Conservation (phyloP, 345 rosid species). For the Populus ilicifolia region DNA sequence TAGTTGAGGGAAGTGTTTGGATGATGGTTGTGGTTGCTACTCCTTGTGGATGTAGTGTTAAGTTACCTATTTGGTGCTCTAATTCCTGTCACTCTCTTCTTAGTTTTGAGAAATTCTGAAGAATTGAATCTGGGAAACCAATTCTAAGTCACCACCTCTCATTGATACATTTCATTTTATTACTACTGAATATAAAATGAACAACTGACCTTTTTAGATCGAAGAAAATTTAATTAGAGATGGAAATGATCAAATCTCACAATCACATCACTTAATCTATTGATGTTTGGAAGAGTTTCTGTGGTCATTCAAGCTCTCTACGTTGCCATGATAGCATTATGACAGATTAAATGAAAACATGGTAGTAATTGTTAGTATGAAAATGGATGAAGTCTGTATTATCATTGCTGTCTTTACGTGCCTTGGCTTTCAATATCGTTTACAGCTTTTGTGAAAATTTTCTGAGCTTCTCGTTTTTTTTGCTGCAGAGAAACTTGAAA, state of each 20-base stretch:
- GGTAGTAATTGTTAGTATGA: background rate
- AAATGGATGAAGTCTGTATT: background rate
- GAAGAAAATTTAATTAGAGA: background rate
- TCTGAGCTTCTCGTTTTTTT: background rate
- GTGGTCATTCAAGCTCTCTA: background rate
- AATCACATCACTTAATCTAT: background rate
- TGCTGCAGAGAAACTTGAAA: constrained; percentile 78
- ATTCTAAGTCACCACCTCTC: background rate
- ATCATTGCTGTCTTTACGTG: background rate
- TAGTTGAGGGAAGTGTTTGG: background rate
- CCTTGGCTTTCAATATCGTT: background rate
- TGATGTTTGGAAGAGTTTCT: background rate
- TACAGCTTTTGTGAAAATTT: background rate
- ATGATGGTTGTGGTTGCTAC: background rate
- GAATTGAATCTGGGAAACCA: background rate
- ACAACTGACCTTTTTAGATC: background rate
- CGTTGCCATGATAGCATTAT: background rate
- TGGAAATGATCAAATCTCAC: background rate
- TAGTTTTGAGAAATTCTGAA: background rate
- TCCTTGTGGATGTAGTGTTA: background rate
- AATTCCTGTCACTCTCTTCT: background rate
- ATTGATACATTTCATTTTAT: background rate
- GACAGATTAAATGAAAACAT: background rate
- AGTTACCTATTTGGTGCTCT: background rate
- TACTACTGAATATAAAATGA: background rate